phyloP scores from a whole-genome alignment of 331 rosid genomes.

The Malus hybrid region DNA sequence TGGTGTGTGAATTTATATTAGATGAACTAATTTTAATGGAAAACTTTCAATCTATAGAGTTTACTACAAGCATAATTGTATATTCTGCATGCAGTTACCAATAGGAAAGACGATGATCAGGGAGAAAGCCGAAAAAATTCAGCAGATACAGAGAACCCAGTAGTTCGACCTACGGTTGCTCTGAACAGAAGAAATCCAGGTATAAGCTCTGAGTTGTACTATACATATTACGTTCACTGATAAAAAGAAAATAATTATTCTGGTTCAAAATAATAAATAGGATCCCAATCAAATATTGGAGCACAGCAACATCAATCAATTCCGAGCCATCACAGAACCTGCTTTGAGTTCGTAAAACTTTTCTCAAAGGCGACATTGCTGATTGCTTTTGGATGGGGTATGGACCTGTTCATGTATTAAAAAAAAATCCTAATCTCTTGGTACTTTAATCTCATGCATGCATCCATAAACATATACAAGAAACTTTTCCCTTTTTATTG shows the following conservation, averaged over 20 bases:
- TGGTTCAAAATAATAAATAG: background rate
- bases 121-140: background rate
- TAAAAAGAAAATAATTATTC: too few relatives aligned
- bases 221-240: too few relatives aligned
- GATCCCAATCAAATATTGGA: background rate
- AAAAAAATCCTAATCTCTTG: background rate
- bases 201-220: background rate
- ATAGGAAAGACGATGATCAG: background rate
- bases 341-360: conserved; percentile 12
- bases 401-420: background rate
- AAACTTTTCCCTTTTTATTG: background rate
- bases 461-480: background rate
- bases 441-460: background rate
- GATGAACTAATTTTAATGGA: background rate
- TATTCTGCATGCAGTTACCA: background rate
- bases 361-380: background rate
- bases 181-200: background rate
- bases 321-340: conserved; percentile 12
- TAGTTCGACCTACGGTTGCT: background rate
- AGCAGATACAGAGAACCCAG: background rate
- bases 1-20: background rate
- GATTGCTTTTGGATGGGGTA: conserved; percentile 35
- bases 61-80: background rate
- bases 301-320: background rate
- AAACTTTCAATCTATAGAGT: background rate